Conservation (phyloP, 2,329 filamentous ascomycete species). For the Cercospora sojina region DNA sequence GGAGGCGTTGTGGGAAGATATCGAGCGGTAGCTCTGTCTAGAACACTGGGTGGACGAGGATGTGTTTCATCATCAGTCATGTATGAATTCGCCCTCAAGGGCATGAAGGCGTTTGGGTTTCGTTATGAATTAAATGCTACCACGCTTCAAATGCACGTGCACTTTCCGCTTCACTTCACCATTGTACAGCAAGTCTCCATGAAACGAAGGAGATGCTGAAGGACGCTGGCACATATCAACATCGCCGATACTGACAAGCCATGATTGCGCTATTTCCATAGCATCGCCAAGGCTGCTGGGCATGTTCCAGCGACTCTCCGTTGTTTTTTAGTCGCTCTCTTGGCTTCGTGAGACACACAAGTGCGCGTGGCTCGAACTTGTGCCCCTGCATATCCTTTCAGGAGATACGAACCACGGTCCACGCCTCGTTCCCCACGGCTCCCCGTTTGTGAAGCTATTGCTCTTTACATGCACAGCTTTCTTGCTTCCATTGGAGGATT, state of each 20-base stretch:
- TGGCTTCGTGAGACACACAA: background rate
- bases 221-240: background rate
- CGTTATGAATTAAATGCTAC: background rate
- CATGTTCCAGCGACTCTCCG: background rate
- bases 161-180: background rate
- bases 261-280: background rate
- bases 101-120: background rate
- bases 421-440: background rate
- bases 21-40: conserved; percentile 15
- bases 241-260: background rate
- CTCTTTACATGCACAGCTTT: background rate
- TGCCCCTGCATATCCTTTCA: background rate
- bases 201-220: background rate
- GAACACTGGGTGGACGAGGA: conserved; percentile 2
- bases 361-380: background rate
- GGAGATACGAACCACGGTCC: background rate
- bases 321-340: background rate
- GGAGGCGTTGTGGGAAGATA: conserved; percentile 17
- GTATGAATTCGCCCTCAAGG: conserved; percentile 4
- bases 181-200: background rate
- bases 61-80: conserved; percentile 3
- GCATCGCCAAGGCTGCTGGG: background rate
- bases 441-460: background rate
- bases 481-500: background rate
- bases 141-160: background rate